phyloP scores from a whole-genome alignment of 495 filamentous ascomycete species.

The Beverwykella pulmonaria region DNA sequence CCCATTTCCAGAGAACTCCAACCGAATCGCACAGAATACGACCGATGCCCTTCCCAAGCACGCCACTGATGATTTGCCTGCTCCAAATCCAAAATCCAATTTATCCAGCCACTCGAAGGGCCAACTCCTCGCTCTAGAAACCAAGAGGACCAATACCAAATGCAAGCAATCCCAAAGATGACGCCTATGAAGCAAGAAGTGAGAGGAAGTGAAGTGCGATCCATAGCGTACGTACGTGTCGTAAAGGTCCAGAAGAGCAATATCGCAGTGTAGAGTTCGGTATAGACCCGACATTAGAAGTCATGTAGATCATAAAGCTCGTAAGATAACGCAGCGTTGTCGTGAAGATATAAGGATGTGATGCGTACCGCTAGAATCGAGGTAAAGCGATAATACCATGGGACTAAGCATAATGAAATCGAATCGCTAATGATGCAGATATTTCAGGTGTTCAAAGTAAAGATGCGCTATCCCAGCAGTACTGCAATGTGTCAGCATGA shows the following conservation, averaged over 20 bases:
- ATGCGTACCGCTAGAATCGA: no score
- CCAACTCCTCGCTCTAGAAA: not conserved
- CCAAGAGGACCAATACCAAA: not conserved
- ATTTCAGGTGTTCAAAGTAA: not conserved
- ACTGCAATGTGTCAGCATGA: not conserved
- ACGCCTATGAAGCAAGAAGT: slow-evolving; percentile 15
- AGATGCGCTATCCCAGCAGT: not conserved
- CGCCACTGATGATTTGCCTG: not conserved
- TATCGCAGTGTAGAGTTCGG: no score
- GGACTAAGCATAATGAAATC: not conserved
- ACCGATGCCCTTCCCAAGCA: not conserved
- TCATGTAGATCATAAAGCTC: not conserved
- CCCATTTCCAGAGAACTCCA: no score
- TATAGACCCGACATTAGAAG: not conserved
- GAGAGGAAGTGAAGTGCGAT: not conserved
- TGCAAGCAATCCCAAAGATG: not conserved
- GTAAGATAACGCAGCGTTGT: not conserved
- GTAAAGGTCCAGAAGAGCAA: not conserved
- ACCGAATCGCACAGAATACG: no score
- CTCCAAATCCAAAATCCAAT: not conserved
- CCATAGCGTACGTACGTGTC: not conserved
- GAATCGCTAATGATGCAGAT: not conserved
- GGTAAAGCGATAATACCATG: not conserved
- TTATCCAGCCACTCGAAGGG: not conserved
- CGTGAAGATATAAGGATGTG: not conserved